Evolutionary conservation across 148 eudicot species (phyloP).

Genomic region (Fagopyrum tataricum): DNA sequence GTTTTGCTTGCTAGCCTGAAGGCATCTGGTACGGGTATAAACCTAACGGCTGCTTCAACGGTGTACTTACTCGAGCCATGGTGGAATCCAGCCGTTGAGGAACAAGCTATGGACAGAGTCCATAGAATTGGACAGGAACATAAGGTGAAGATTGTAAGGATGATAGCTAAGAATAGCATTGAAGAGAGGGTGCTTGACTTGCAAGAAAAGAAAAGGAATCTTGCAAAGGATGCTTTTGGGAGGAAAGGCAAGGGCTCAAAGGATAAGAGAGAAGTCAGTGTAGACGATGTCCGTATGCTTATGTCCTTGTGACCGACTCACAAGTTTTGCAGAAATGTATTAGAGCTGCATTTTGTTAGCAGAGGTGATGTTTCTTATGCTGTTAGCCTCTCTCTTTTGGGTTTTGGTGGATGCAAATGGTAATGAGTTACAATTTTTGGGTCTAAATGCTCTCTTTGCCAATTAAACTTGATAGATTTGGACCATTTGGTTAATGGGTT

Average conservation of each 20-base stretch:
- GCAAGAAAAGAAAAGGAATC: slow-evolving; percentile 73
- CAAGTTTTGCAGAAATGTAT: slow-evolving; percentile 8
- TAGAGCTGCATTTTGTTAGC: neutral
- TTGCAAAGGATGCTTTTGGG: slow-evolving; percentile 68
- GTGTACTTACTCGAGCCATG: slow-evolving; percentile 89
- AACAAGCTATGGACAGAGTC: slow-evolving; percentile 96
- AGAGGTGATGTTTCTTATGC: neutral
- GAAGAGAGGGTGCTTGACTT: slow-evolving; percentile 81
- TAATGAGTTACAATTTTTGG: too few relatives aligned
- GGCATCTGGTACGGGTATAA: slow-evolving; percentile 81
- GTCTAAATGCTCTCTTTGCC: too few relatives aligned
- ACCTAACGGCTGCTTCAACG: slow-evolving; percentile 72
- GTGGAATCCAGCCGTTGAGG: slow-evolving; percentile 98
- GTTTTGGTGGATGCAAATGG: neutral
- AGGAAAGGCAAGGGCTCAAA: slow-evolving; percentile 47
- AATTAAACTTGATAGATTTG: too few relatives aligned
- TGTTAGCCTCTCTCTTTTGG: neutral
- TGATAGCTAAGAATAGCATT: slow-evolving; percentile 76
- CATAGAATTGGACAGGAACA: slow-evolving; percentile 85
- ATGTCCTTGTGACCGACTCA: slow-evolving; percentile 42
- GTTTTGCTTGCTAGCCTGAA: slow-evolving; percentile 83
- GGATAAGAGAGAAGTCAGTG: slow-evolving; percentile 56
- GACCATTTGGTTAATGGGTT: too few relatives aligned
- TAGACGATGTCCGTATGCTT: slow-evolving; percentile 63
- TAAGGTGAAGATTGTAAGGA: slow-evolving; percentile 72